Evolutionary conservation across 805 yeast genomes (phyloP).

Genomic region (Lipomyces orientalis): DNA sequence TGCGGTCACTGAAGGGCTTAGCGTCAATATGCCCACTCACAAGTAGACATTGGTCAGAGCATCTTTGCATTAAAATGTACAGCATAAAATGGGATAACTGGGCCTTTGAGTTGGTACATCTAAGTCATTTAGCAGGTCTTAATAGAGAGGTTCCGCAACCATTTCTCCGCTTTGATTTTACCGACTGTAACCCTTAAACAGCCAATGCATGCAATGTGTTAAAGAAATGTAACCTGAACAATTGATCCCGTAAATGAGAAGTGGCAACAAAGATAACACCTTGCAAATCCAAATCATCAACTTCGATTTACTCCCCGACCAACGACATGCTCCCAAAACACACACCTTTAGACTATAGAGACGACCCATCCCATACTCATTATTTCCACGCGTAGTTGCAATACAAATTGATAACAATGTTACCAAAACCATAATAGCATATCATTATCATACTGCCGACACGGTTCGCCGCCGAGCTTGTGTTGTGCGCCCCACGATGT

Average conservation of each 20-base stretch:
- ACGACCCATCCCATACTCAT: too few species aligned
- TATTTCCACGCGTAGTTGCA: not conserved
- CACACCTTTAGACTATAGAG: too few species aligned
- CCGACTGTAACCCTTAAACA: not conserved
- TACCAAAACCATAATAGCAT: not conserved
- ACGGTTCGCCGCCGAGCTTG: conserved; percentile 1
- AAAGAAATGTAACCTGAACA: not conserved
- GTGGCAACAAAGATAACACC: too few species aligned
- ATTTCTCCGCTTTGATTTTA: not conserved
- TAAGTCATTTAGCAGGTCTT: too few species aligned
- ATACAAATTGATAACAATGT: not conserved
- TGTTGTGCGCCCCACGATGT: conserved; percentile 17
- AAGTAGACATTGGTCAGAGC: too few species aligned
- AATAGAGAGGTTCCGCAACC: not conserved
- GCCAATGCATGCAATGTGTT: not conserved
- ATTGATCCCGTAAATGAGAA: too few species aligned
- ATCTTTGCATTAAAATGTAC: conserved; percentile 33
- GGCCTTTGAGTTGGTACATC: too few species aligned
- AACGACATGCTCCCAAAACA: too few species aligned
- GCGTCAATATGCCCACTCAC: conserved; percentile 74
- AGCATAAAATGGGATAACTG: too few species aligned
- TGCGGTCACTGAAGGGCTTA: conserved; percentile 57
- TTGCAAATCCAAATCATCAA: not conserved
- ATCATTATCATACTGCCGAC: not conserved
- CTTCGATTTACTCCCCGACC: too few species aligned